Conservation (phyloP, 495 filamentous ascomycete genomes). For the Aspergillus homomorphus region DNA sequence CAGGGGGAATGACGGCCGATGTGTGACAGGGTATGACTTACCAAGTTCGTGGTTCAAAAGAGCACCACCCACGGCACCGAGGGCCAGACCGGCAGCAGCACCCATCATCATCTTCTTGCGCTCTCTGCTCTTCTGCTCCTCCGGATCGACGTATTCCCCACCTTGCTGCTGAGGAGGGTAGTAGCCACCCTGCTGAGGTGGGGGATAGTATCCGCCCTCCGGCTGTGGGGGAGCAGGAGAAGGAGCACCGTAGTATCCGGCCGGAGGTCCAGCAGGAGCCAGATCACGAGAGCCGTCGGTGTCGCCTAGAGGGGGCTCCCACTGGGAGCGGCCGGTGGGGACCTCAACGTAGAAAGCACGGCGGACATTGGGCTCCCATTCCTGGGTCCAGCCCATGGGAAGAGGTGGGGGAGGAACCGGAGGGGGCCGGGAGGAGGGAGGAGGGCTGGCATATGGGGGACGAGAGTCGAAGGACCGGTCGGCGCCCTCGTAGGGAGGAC, state of each 20-base stretch:
- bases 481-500: slow-evolving; percentile 14
- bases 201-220: slow-evolving; percentile 27
- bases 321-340: slow-evolving; percentile 57
- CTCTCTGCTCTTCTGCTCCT: slow-evolving; percentile 43
- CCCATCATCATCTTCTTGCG: slow-evolving; percentile 44
- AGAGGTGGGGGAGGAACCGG: slow-evolving; percentile 46
- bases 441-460: slow-evolving; percentile 11
- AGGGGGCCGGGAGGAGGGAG: slow-evolving; percentile 31
- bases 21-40: slow-evolving; percentile 26
- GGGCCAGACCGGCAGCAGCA: slow-evolving; percentile 53
- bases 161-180: slow-evolving; percentile 20
- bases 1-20: neutral
- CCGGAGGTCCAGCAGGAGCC: slow-evolving; percentile 17
- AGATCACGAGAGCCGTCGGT: slow-evolving; percentile 21
- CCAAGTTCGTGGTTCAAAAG: slow-evolving; percentile 52
- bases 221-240: slow-evolving; percentile 7
- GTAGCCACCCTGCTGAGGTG: slow-evolving; percentile 8
- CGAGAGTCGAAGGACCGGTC: slow-evolving; percentile 11
- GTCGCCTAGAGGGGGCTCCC: slow-evolving; percentile 46
- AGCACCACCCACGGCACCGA: slow-evolving; percentile 56
- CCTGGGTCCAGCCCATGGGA: slow-evolving; percentile 56
- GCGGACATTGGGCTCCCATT: slow-evolving; percentile 55
- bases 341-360: slow-evolving; percentile 61
- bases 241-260: slow-evolving; percentile 10
- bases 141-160: slow-evolving; percentile 22